Evolutionary conservation across 2,329 filamentous ascomycete species (phyloP), one percentile per base, ranked within the genome.

Genomic region (Penicillium paneum): DNA sequence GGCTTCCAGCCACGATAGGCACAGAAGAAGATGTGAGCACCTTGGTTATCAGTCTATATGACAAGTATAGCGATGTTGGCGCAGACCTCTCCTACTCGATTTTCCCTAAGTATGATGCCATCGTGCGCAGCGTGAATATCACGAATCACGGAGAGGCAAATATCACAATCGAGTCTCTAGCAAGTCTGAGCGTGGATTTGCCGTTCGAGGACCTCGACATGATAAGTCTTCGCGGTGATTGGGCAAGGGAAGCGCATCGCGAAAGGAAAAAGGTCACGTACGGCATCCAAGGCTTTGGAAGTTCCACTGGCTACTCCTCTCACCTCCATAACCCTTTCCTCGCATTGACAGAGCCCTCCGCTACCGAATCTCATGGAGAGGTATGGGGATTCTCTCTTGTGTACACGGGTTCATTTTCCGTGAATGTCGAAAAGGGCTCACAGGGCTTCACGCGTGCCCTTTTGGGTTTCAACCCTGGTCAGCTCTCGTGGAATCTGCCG

Each of bases 301-400:
- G 83, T 60, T 79, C 76, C 0, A 79, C 78, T 3, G 85, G 85
- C 1, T 87, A 84, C 64, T 83, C 84, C 0, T 86, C 83, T 0
- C 83, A 86, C 59, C 72, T 83, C 1, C 82, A 86, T 64, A 88
- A 88, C 60, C 84, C 84, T 0, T 87, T 87, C 71, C 75, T 87
- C 21, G 77, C 82, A 0, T 69, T 88, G 2, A 75, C 82, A 0
- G 73, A 80, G 3, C 79, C 83, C 0, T 74, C 73, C 0, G 83
- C 84, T 0, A 87, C 84, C 1, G 84, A 88, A 62, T 78, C 79
- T 0, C 75, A 78, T 2, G 85, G 85, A 1, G 79, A 86, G 35
- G 83, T 81, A 7, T 87, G 83, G 77, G 85, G 83, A 0, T 87
- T 87, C 67, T 85, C 82, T 1, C 76, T 87, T 2, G 75, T 88